phyloP scores from a whole-genome alignment of 1,139 yeast genomes.

The Blastobotrys raffinosifermentans region DNA sequence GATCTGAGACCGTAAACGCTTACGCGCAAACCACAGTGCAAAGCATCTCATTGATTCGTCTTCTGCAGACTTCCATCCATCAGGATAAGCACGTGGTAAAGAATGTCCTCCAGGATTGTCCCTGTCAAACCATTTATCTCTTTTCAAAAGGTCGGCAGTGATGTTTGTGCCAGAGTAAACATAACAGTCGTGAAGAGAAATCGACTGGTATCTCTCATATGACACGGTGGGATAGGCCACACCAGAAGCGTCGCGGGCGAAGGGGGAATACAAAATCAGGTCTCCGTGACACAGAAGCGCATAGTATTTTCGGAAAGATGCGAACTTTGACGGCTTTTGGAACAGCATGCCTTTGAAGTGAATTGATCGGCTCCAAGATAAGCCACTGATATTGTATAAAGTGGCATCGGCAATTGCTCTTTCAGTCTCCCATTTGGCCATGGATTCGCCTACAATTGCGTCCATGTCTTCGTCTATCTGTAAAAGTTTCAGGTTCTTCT shows the following conservation, averaged over 20 bases:
- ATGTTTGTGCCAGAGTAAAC: constrained; percentile 67
- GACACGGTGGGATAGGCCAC: constrained; percentile 18
- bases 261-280: constrained; percentile 44
- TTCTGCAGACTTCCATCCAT: constrained; percentile 82
- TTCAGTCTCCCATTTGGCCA: constrained; percentile 49
- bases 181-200: constrained; percentile 64
- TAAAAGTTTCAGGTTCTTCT: constrained; percentile 43
- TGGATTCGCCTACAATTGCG: constrained; percentile 46
- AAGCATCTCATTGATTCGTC: constrained; percentile 69
- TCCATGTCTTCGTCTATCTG: constrained; percentile 55
- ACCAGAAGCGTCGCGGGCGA: constrained; percentile 37
- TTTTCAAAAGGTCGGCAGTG: constrained; percentile 48
- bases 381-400: constrained; percentile 49
- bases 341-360: constrained; percentile 57
- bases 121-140: constrained; percentile 42
- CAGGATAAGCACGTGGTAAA: constrained; percentile 66
- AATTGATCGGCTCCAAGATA: constrained; percentile 56
- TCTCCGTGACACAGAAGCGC: constrained; percentile 69
- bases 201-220: constrained; percentile 23
- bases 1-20: constrained; percentile 32
- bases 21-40: constrained; percentile 76
- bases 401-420: constrained; percentile 50
- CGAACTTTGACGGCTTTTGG: constrained; percentile 63
- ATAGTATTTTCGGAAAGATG: constrained; percentile 54
- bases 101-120: constrained; percentile 50